A percentile compares a stretch with the other conserved stretches of the same genome.
Conservation (phyloP, 208 protist genomes). For the Acanthamoeba healyi region DNA sequence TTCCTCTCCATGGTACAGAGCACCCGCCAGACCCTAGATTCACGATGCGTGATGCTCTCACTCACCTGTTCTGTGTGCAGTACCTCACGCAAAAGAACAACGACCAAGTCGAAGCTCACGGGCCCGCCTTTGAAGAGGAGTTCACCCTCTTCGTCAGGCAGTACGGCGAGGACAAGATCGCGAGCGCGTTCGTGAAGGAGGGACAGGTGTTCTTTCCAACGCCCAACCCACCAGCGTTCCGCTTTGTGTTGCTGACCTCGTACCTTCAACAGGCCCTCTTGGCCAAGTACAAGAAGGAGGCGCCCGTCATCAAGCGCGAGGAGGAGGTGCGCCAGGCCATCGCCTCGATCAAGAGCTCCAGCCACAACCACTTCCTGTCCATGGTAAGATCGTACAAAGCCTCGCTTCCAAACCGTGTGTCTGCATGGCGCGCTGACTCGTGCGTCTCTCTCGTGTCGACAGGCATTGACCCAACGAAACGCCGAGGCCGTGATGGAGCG, state of each 20-base stretch:
- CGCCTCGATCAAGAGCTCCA: background rate
- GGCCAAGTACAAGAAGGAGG: constrained; percentile 13
- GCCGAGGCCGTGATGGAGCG: background rate
- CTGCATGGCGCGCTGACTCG: background rate
- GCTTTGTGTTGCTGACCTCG: background rate
- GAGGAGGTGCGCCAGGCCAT: constrained; percentile 44
- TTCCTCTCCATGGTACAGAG: background rate
- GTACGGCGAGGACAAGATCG: background rate
- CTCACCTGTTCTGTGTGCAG: background rate
- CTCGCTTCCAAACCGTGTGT: too few species aligned
- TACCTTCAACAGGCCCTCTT: background rate
- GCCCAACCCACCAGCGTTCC: background rate
- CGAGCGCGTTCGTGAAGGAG: background rate
- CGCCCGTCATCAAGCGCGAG: background rate
- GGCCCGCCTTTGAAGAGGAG: background rate
- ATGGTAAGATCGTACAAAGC: background rate
- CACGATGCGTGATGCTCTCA: background rate
- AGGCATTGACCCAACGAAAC: background rate
- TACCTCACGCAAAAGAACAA: background rate
- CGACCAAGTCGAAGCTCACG: background rate
- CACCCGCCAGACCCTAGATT: too few species aligned
- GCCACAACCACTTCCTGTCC: background rate
- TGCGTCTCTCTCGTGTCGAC: background rate
- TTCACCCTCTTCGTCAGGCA: background rate
- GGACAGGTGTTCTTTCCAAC: background rate